phyloP scores from a whole-genome alignment of 1,139 yeast species.

The Komagataea norvegica region DNA sequence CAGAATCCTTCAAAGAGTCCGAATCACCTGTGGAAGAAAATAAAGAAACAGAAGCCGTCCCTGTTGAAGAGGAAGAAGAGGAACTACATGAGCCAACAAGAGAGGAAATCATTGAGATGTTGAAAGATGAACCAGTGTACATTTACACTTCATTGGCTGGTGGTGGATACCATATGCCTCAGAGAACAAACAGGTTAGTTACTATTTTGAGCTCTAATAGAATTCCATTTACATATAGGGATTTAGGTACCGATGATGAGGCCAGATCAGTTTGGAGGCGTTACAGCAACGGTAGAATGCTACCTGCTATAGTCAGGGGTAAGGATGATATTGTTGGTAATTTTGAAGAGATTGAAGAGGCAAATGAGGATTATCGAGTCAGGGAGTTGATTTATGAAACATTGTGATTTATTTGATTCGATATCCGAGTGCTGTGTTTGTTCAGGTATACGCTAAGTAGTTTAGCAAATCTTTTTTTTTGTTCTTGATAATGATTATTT shows the following conservation, averaged over 20 bases:
- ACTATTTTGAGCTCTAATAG: conserved; percentile 76
- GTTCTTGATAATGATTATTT: background rate
- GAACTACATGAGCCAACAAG: conserved; percentile 25
- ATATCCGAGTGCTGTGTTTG: no score
- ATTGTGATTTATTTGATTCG: conserved; percentile 22
- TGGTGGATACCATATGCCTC: conserved; percentile 74
- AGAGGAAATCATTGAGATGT: conserved; percentile 25
- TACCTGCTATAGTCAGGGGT: conserved; percentile 95
- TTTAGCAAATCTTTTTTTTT: background rate
- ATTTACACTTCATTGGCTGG: conserved; percentile 87
- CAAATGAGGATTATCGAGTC: conserved; percentile 76
- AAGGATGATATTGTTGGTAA: conserved; percentile 78
- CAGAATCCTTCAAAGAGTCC: no score
- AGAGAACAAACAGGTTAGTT: conserved; percentile 73
- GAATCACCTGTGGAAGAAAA: no score
- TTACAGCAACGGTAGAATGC: conserved; percentile 62
- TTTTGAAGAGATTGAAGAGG: conserved; percentile 76
- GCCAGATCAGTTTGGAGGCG: conserved; percentile 87
- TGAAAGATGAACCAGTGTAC: conserved; percentile 57
- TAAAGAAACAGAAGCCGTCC: conserved; percentile 11
- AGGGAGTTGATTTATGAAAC: conserved; percentile 51
- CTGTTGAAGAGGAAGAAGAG: conserved; percentile 15
- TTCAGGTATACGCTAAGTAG: background rate
- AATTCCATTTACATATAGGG: conserved; percentile 64
- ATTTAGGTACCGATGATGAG: conserved; percentile 81